These are phyloP conservation scores for Citrus hindsii DNA, from an alignment of 345 rosid species.

Conservation along the genomic window DNA sequence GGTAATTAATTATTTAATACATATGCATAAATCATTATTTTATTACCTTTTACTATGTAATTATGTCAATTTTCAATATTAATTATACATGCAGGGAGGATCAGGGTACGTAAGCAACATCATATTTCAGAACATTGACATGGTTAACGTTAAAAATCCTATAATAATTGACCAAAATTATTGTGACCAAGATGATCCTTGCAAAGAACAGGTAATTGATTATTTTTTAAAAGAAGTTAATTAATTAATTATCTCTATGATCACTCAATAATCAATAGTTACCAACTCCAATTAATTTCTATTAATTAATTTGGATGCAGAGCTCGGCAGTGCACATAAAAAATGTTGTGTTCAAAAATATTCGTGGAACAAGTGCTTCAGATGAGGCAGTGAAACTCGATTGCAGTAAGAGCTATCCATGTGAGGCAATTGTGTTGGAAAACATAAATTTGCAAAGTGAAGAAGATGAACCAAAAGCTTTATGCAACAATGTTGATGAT, in stretches of 20 bases:
- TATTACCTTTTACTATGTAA: no score
- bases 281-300: background rate
- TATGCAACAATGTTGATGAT: constrained; percentile 50
- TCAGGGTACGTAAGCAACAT: constrained; percentile 79
- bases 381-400: constrained; percentile 57
- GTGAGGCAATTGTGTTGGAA: constrained; percentile 57
- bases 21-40: background rate
- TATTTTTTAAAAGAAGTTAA: no score
- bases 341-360: constrained; percentile 67
- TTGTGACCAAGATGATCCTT: constrained; percentile 66
- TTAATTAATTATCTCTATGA: background rate
- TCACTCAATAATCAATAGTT: no score
- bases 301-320: constrained; percentile 25
- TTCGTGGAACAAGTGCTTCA: constrained; percentile 72
- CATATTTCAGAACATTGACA: constrained; percentile 59
- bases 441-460: constrained; percentile 35
- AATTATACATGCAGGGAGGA: constrained; percentile 62
- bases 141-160: constrained; percentile 74
- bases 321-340: constrained; percentile 63
- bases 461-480: constrained; percentile 30
- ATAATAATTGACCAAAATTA: constrained; percentile 83
- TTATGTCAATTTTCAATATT: background rate
- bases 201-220: constrained; percentile 54
- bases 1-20: constrained; percentile 24
- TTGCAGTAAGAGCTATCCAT: constrained; percentile 64